Base-by-base conservation (phyloP, 768 basidiomycete genomes). In the Podaxis sp. region DNA sequence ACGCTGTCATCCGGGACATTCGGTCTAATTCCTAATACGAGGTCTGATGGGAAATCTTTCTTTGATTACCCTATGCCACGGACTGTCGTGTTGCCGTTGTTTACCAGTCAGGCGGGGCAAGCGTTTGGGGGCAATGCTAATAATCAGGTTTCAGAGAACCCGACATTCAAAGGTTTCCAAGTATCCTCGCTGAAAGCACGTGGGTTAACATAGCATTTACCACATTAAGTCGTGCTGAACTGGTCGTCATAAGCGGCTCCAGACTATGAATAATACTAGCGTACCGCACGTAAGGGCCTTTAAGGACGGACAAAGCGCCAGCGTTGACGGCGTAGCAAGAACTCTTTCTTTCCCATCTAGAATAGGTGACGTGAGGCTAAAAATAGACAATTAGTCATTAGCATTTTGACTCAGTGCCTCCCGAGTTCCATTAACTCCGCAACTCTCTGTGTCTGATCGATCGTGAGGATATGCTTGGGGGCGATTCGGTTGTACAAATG, bases 141-240 rank as follows among this genome's bases (percentile, higher is more conserved):
- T 52, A 22, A 50, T 27, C 33, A 27, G 25, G 36, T 43, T 61
- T 49, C 33, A 46, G 43, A 24, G 27, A 47, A 19, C 27, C 60
- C 53, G 27, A 36, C 9, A 51, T 53, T 13, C 27, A 59, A 47
- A 33, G 25, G 36, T 37, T 49, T 43, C 59, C 53, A 55, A 61
- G 40, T 55, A 55, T 61, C 60, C 60, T 54, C 60, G 43, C 53
- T 55, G 41, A 6, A 36, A n/a, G 43, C 60, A 47, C 60, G 60
- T 61, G 60, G 53, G 5, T 9, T 9, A n/a, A 24, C 52, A 61
- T 61, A 55, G 60, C 38, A 46, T 59, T 29, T 24, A 27, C 5
- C 24, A 24, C 38, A 24, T 36, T 46, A 15, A 27, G 25, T 11
- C 22, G 24, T 19, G 41, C 40, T 41, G 55, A 43, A 46, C n/a